phyloP scores from a whole-genome alignment of 169 alveolate species.

The Plasmodium falciparum region DNA sequence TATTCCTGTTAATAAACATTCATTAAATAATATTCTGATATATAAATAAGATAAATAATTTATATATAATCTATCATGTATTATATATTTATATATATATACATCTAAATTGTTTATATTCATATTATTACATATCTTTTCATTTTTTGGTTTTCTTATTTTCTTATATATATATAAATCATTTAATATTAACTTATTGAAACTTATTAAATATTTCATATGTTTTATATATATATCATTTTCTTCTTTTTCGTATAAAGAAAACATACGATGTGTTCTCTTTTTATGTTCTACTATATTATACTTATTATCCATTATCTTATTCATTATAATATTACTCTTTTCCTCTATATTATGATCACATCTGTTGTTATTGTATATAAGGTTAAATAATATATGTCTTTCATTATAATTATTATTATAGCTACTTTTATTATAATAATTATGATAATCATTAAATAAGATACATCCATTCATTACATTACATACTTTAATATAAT shows the following conservation, averaged over 20 bases:
- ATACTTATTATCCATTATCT: not conserved
- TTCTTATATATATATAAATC: slow-evolving; percentile 19
- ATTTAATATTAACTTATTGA: slow-evolving; percentile 23
- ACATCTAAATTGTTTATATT: no score
- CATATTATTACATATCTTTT: no score
- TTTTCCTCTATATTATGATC: not conserved
- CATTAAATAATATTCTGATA: slow-evolving; percentile 51
- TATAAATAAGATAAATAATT: slow-evolving; percentile 20
- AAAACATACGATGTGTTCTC: not conserved
- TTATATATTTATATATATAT: slow-evolving; percentile 8
- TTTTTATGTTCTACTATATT: not conserved
- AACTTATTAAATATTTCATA: slow-evolving; percentile 20
- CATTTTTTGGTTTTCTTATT: no score
- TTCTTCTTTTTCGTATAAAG: not conserved
- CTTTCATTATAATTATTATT: no score
- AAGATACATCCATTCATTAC: slow-evolving; percentile 1
- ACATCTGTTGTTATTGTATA: not conserved
- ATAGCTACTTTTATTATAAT: not conserved
- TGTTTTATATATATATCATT: slow-evolving; percentile 26
- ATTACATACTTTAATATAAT: slow-evolving; percentile 1
- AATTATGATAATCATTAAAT: slow-evolving; percentile 5
- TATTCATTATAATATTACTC: not conserved
- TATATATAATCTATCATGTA: slow-evolving; percentile 11
- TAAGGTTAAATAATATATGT: not conserved
- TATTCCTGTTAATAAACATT: slow-evolving; percentile 57